Base-by-base conservation (phyloP, 164 flowering plant species). In the Aristolochia fimbriata region DNA sequence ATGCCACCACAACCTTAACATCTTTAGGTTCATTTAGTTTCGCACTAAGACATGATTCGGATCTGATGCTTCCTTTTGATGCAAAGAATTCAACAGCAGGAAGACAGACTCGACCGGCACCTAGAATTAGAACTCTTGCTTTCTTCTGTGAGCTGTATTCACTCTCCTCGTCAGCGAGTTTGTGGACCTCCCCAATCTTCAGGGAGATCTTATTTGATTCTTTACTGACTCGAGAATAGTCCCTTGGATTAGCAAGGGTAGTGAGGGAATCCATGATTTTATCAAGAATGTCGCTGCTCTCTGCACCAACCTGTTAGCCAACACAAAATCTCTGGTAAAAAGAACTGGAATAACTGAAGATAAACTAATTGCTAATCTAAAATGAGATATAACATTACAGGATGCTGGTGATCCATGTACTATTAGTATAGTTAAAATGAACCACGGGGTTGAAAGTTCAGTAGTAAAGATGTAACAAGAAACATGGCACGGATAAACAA, bases 41-140 rank as follows among this genome's bases (percentile, higher is more conserved):
- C 59, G 56, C 63, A 50, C 64, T 72, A 24, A 68, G 45, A 30
- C 52, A 66, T 41, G 71, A 56, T 63, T 76, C 63, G 59, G 80
- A 73, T n/a, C 80, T 68, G 60, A 19, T 60, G 30, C 71, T 77
- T 67, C 85, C 86, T 66, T 61, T 55, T 69, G 96, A 81, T 59
- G 93, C 74, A 61, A 94, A 72, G 45, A 91, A 70, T 71, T 87
- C 91, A 59, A 71, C 93, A 72, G 96, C 97, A 63, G 99, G 99
- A 73, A 73, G 83, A 74, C 99, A 94, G 53, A 94, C 97, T 50
- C 97, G 77, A 4, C 99, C 99, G 45, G 97, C 99, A 47, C 99
- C 99, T 59, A 94, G 70, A 71, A 94, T 91, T 10, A 91, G 74
- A 66, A 91, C 90, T 6, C 76, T 64, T 56, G 63, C 67, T 67